Base-by-base conservation (phyloP, 768 basidiomycete genomes). In the Boletus sensibilis region DNA sequence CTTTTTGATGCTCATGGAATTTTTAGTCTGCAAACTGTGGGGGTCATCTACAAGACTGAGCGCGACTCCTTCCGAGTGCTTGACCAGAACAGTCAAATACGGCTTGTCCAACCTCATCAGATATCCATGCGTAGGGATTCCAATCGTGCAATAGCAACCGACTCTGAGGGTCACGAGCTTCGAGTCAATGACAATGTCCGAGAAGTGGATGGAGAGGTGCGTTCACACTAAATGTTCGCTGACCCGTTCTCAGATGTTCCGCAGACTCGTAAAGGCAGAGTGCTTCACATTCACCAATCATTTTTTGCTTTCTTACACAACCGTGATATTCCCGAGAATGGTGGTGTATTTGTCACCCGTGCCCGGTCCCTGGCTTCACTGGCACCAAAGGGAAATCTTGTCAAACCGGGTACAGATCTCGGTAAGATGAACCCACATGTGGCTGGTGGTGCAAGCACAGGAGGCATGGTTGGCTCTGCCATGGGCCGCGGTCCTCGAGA, bases 41-140 rank as follows among this genome's bases (percentile, higher is more conserved):
- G 94, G 69, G 93, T 98, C 57, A 97, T 98, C 60, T 97, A 89
- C 82, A 95, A 96, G 72, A 95, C 94, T 1, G 97, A 98, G 69
- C 87, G 94, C 14, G 93, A 94, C 68, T 87, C 93, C 9, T 94
- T 99, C 84, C 92, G 94, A 53, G 90, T 99, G 2, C 79, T 99
- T 50, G 96, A 98, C 67, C 97, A 98, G 69, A 88, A 92, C 63
- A 92, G 94, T 1, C 87, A 92, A 74, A 83, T 91, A 16, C 89
- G 93, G 16, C 79, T 90, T 8, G 89, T 98, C 5, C 88, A 92
- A 65, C 94, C 96, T 5, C 92, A 94, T 59, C 95, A 98, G 66
- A 95, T 99, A 57, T 90, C 90, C 8, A 91, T 93, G 86, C 85
- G 93, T 20, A 83, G 88, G 25, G 88, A 93, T 68, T 90, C 90